Evolutionary conservation across 371 early-diverging fungal genomes (phyloP), one percentile per base, ranked within the genome.

Genomic region (Circinella umbellata): DNA sequence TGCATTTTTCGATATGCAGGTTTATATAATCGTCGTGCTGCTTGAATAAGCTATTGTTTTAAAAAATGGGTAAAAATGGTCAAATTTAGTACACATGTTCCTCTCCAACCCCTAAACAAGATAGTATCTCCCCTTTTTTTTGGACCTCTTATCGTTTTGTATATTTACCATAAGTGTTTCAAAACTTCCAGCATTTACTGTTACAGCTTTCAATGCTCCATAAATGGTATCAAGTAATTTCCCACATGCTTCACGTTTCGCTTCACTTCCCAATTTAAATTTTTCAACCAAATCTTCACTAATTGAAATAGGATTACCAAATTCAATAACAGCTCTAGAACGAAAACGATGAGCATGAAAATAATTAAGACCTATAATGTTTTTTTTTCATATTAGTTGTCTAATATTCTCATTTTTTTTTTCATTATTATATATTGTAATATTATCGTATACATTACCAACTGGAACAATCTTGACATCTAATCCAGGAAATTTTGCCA

Each of bases 321-420:
- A 97, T 77, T 97, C 96, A 60, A 97, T 90, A 11, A 96, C 96
- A 13, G 96, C 96, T 66, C 96, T 86, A 9, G 95, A 95, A 36
- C 97, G 89, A 86, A 97, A 97, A 73, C 91, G 92, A 83, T 96
- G 91, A 10, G 97, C 92, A 76, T 97, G 93, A 78, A 97, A 97
- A 78, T 97, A 97, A 81, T 92, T 93, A 65, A 97, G 79, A 0
- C 95, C 91, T 82, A 66, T 14, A 51, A n/a, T n/a, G n/a, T n/a
- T n/a, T n/a, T n/a, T n/a, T n/a, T n/a, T n/a, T n/a, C n/a, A n/a
- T n/a, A 27, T 27, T 27, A 27, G 27, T 27, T 27, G 2, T 27
- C 27, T 27, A 0, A 27, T 27, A 27, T 2, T 27, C 27, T 27
- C 0, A 27, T 27, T 27, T 27, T 17, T 8, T 49, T 2, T 4